Evolutionary conservation across 2,329 filamentous ascomycete species (phyloP).

Genomic region (Paraphoma chrysanthemicola): DNA sequence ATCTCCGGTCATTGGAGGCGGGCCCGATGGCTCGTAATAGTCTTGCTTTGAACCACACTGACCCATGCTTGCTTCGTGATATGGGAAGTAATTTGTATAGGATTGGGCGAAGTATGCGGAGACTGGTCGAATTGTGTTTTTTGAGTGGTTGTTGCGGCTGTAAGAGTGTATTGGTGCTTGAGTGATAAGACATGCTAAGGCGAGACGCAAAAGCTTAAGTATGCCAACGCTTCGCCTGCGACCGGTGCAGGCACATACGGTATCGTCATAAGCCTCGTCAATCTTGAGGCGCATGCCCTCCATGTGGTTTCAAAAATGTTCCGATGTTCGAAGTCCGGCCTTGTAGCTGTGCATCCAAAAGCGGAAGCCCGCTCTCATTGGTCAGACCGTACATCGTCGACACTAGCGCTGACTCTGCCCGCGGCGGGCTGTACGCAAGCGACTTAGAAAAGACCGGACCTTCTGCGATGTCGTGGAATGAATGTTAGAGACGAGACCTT

Average conservation of each 20-base stretch:
- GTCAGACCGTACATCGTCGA: not conserved
- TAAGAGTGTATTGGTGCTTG: not conserved
- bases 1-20: not conserved
- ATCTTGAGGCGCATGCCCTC: not conserved
- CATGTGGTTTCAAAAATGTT: not conserved
- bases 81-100: not conserved
- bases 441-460: not conserved
- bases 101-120: too few species aligned
- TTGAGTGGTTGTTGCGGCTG: too few species aligned
- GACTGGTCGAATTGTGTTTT: too few species aligned
- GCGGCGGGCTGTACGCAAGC: too few species aligned
- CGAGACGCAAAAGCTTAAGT: slow-evolving; percentile 2
- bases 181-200: slow-evolving; percentile 1
- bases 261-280: not conserved
- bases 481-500: not conserved
- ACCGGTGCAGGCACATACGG: not conserved
- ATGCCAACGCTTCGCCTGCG: not conserved
- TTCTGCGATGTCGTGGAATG: not conserved
- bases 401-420: not conserved
- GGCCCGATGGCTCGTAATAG: not conserved
- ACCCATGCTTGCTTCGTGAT: not conserved
- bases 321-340: not conserved
- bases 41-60: slow-evolving; percentile 1
- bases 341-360: not conserved
- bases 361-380: not conserved